Evolutionary conservation across 805 yeast species (phyloP), one percentile per base, ranked within the genome.

Genomic region (Nakazawaea ambrosiae): DNA sequence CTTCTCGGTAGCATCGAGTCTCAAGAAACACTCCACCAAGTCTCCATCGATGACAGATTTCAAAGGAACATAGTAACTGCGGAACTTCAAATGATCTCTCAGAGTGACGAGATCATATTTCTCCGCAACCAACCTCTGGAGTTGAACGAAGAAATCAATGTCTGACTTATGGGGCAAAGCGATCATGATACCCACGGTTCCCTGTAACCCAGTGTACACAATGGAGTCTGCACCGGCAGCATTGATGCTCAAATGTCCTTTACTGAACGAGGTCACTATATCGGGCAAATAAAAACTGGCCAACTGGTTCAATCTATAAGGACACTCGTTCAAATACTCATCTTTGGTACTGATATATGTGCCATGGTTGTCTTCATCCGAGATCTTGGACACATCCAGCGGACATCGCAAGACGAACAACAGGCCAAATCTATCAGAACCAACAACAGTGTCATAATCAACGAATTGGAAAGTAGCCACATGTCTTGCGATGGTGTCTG

Each of bases 341-440:
- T 51, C 61, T 34, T 59, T 57, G 4, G 55, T 32, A 10, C 32
- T 18, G 5, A 73, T 46, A 34, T 60, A 56, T 4, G 65, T 51
- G 2, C 72, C 68, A 32, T 65, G 63, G 17, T 54, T 58, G 37
- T 78, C 85, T 34, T 67, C 71, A 41, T 72, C 79, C 18, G 75
- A 57, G 29, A 66, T 53, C 30, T 61, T 57, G 0, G 79, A 69
- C 0, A 67, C 62, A 4, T 65, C 60, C n/a, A 59, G 58, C 0
- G 81, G 73, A 28, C 81, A 57, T 41, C 96, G 62, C 28, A 86
- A 58, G 1, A 84, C 70, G 57, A 81, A 78, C 0, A 88, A 33
- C 48, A 81, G 85, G 1, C 97, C 97, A 58, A 83, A 87, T 50
- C 78, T 80, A 54, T 92, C 97, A 11, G 96, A 96, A 1, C 85